Base-by-base conservation (phyloP, 1,139 yeast genomes). In the Kodamaea sp. region DNA sequence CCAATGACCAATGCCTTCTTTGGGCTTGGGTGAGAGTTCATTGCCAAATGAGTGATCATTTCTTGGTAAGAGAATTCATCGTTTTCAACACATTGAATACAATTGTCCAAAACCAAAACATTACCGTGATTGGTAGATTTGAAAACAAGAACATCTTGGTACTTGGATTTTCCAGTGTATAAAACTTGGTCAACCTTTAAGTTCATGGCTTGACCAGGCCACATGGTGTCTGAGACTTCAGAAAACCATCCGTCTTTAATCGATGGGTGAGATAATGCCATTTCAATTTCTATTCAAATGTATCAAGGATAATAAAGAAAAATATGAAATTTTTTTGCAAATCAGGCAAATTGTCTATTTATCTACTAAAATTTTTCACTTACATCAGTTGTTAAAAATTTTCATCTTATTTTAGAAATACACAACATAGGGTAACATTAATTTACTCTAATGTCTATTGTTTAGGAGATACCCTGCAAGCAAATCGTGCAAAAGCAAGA, bases 191-290 rank as follows among this genome's bases (percentile, higher is more conserved):
- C 88, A 41, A 88, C 96, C 55, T 79, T 78, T 49, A 89, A 72
- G 44, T 87, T 78, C 85, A 89, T 83, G 52, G 96, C 96, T 70
- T 88, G 95, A 47, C 97, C 97, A 10, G 97, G 97, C 84, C 95
- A 92, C 84, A 81, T 79, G 56, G 86, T 83, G 61, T 84, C 80
- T 61, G 95, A 83, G 63, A 82, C 74, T 66, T 87, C 95, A 60
- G 89, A 79, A 72, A 87, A 87, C 96, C 96, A 87, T 57, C 95
- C 95, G 65, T 87, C 94, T 54, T 71, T 70, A 50, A 81, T 76
- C 25, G 84, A 71, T 41, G 86, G 85, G 70, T 81, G 87, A 35
- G 85, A 70, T 52, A 81, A 71, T 33, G 48, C 39, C 47, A 44
- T 42, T 24, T 5, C 31, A 34, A 41, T n/a, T 22, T 29, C 12